Evolutionary conservation across 2,329 filamentous ascomycete species (phyloP).

Genomic region (Paecilomyces variotii): DNA sequence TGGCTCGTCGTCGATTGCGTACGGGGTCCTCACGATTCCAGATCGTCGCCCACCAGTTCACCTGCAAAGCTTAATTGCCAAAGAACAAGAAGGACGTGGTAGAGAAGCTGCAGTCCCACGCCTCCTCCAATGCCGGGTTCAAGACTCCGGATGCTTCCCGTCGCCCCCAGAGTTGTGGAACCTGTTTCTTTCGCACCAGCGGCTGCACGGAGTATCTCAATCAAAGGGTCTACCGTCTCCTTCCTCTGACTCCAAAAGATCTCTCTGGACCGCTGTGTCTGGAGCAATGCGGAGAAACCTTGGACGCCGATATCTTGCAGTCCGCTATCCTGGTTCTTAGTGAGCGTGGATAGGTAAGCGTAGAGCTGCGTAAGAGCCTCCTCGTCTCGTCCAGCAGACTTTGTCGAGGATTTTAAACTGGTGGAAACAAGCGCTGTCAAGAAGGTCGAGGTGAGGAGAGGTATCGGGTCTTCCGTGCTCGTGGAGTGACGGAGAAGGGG

Average conservation of each 20-base stretch:
- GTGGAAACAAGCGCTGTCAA: constrained; percentile 69
- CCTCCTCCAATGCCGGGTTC: constrained; percentile 61
- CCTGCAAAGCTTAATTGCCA: constrained; percentile 96
- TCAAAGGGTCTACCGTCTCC: constrained; percentile 72
- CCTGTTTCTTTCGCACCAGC: constrained; percentile 67
- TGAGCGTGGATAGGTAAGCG: constrained; percentile 74
- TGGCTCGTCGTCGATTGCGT: not conserved
- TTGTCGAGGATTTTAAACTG: constrained; percentile 54
- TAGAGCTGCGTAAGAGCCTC: constrained; percentile 75
- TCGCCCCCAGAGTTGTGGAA: constrained; percentile 46
- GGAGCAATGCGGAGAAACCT: constrained; percentile 77
- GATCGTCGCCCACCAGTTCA: constrained; percentile 60
- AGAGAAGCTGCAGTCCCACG: constrained; percentile 84
- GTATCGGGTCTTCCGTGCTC: constrained; percentile 79
- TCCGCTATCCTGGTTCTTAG: constrained; percentile 77
- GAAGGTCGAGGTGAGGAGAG: constrained; percentile 81
- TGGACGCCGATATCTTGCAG: constrained; percentile 94
- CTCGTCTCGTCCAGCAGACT: constrained; percentile 54
- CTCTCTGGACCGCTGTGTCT: constrained; percentile 63
- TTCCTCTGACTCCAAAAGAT: constrained; percentile 87
- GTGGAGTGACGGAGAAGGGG: constrained; percentile 76
- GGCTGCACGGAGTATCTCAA: constrained; percentile 69
- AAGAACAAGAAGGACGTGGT: constrained; percentile 84
- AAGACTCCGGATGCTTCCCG: constrained; percentile 56
- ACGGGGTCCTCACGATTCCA: constrained; percentile 65